Percentiles rank a stretch among this genome's conserved stretches.
These are phyloP conservation scores for Alternaria viburni DNA, from an alignment of 2,329 filamentous ascomycete genomes.

Conservation along the genomic window DNA sequence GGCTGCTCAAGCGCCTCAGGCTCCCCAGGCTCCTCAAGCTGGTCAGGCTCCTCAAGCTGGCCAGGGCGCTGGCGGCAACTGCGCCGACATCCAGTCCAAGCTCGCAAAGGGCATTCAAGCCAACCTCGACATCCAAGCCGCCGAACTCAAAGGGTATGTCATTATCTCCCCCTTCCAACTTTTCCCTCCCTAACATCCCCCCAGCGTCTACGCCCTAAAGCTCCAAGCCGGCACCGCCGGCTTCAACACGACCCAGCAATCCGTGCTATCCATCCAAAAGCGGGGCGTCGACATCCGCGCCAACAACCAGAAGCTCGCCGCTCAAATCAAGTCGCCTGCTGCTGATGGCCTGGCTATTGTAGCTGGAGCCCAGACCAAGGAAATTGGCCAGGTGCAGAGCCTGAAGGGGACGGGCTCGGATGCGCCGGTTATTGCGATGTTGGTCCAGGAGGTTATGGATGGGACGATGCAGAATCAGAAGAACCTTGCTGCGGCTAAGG, in stretches of 20 bases:
- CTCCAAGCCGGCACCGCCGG: not conserved
- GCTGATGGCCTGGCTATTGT: constrained; percentile 21
- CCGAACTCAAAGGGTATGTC: constrained; percentile 24
- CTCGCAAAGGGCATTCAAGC: constrained; percentile 24
- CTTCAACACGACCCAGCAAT: not conserved
- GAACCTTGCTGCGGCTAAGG: constrained; percentile 18
- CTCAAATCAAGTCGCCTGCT: constrained; percentile 21
- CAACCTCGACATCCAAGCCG: constrained; percentile 29
- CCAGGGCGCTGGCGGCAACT: not conserved
- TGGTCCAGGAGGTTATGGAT: constrained; percentile 22
- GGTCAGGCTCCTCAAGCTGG: not conserved
- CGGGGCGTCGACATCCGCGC: constrained; percentile 26
- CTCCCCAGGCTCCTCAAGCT: not conserved
- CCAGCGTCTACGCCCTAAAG: constrained; percentile 17
- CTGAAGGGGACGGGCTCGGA: constrained; percentile 12
- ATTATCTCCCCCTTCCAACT: too few relatives aligned
- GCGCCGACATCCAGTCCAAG: not conserved
- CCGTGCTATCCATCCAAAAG: constrained; percentile 18
- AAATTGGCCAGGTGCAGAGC: constrained; percentile 18
- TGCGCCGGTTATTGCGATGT: constrained; percentile 8
- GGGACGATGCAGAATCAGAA: constrained; percentile 25
- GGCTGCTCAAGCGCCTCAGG: not conserved
- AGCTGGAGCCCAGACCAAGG: constrained; percentile 19
- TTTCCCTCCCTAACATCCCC: too few relatives aligned
- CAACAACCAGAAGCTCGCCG: constrained; percentile 26